These are phyloP conservation scores for Lophiostoma macrostomum DNA, from an alignment of 495 filamentous ascomycete genomes.

Conservation along the genomic window DNA sequence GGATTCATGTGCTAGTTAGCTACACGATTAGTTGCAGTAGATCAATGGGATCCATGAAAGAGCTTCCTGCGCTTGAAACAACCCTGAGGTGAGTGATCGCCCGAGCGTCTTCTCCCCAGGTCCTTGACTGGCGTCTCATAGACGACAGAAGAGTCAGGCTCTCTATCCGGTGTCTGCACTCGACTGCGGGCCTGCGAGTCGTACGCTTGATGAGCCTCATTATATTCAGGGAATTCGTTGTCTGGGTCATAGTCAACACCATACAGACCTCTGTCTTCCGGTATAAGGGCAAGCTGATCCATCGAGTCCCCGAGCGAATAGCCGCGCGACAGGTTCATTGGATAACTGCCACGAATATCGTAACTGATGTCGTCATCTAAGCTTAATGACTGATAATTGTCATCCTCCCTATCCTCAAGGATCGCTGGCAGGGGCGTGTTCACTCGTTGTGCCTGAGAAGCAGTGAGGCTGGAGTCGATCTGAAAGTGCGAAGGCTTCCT, in stretches of 20 bases:
- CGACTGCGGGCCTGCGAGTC: neutral
- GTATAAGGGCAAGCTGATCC: neutral
- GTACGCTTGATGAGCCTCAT: neutral
- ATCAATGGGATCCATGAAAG: neutral
- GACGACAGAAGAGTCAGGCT: neutral
- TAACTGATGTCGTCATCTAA: too few relatives aligned
- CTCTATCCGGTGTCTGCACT: neutral
- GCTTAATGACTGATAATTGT: neutral
- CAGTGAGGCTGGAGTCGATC: neutral
- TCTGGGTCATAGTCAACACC: neutral
- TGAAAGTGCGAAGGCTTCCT: neutral
- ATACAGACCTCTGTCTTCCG: slow-evolving; percentile 4
- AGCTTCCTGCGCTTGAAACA: neutral
- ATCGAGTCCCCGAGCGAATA: slow-evolving; percentile 1
- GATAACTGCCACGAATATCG: too few relatives aligned
- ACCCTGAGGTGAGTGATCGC: neutral
- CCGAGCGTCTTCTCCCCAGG: neutral
- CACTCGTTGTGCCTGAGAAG: neutral
- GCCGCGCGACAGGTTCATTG: neutral
- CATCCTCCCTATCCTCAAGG: neutral
- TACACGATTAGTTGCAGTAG: too few relatives aligned
- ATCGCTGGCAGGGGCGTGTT: neutral
- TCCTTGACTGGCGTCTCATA: neutral
- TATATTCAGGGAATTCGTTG: neutral
- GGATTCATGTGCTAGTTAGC: too few relatives aligned